These are phyloP conservation scores for Fusarium bulbicola DNA, from an alignment of 2,329 filamentous ascomycete genomes.

Conservation along the genomic window DNA sequence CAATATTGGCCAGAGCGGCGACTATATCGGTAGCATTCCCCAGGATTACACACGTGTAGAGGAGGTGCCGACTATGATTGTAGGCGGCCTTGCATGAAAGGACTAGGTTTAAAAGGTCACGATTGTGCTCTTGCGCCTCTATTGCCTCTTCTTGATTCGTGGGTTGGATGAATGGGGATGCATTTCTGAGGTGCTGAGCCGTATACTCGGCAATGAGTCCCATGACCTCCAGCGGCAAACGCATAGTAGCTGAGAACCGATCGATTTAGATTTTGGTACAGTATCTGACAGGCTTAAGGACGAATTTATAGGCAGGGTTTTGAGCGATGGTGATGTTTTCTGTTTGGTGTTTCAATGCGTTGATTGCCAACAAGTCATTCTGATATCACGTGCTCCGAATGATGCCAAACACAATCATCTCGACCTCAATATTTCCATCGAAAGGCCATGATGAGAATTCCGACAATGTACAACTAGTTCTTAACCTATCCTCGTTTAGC, in stretches of 20 bases:
- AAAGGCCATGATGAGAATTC: background rate
- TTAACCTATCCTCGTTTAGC: background rate
- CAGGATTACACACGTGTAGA: conserved; percentile 1
- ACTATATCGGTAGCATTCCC: background rate
- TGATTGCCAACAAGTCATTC: background rate
- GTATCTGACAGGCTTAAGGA: background rate
- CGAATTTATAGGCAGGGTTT: background rate
- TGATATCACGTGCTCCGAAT: background rate
- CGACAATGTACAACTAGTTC: background rate
- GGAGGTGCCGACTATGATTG: background rate
- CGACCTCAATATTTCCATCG: background rate
- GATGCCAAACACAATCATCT: background rate
- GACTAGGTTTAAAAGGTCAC: background rate
- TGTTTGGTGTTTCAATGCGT: background rate
- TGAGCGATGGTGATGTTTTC: background rate
- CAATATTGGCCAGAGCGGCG: background rate
- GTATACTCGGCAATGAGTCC: conserved; percentile 1
- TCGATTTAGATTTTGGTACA: background rate
- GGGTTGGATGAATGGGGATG: conserved; percentile 6
- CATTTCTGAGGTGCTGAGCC: background rate
- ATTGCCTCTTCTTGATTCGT: background rate
- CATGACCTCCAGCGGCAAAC: conserved; percentile 2
- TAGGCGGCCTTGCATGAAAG: background rate
- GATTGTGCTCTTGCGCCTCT: background rate
- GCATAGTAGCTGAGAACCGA: background rate